phyloP scores from a whole-genome alignment of 129 eudicot genomes.

The Ambrosia artemisiifolia region DNA sequence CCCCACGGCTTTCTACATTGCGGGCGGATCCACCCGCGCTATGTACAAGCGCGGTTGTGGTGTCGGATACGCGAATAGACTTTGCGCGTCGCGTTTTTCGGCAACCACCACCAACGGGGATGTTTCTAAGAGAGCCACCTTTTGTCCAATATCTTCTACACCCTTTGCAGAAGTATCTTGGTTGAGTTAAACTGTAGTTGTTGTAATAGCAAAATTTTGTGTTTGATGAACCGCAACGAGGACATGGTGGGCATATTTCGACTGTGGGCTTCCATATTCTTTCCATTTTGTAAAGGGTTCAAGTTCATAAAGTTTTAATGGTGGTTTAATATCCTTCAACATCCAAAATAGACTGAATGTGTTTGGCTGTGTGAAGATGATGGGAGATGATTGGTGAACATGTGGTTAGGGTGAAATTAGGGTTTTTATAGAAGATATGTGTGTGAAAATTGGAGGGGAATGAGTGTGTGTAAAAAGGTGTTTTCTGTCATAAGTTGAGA shows the following conservation, averaged over 20 bases:
- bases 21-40: slow-evolving; percentile 15
- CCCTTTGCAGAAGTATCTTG: slow-evolving; percentile 75
- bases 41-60: neutral
- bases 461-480: slow-evolving; percentile 32
- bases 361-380: slow-evolving; percentile 23
- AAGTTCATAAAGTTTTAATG: slow-evolving; percentile 24
- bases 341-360: slow-evolving; percentile 19
- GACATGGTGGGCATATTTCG: slow-evolving; percentile 61
- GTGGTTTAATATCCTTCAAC: neutral
- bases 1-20: slow-evolving; percentile 19
- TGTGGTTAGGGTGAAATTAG: slow-evolving; percentile 4
- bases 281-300: slow-evolving; percentile 42
- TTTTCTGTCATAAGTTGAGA: slow-evolving; percentile 16
- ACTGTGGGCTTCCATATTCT: slow-evolving; percentile 63
- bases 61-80: slow-evolving; percentile 33
- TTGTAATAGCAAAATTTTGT: slow-evolving; percentile 80
- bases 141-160: slow-evolving; percentile 82
- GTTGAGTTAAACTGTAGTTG: slow-evolving; percentile 69
- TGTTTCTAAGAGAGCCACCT: slow-evolving; percentile 76
- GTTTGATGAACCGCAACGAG: slow-evolving; percentile 74
- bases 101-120: slow-evolving; percentile 75
- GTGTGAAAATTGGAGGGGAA: slow-evolving; percentile 17
- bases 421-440: neutral
- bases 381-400: slow-evolving; percentile 5
- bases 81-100: slow-evolving; percentile 47